Conservation (phyloP, 495 filamentous ascomycete genomes). For the Aeminium ludgeri region DNA sequence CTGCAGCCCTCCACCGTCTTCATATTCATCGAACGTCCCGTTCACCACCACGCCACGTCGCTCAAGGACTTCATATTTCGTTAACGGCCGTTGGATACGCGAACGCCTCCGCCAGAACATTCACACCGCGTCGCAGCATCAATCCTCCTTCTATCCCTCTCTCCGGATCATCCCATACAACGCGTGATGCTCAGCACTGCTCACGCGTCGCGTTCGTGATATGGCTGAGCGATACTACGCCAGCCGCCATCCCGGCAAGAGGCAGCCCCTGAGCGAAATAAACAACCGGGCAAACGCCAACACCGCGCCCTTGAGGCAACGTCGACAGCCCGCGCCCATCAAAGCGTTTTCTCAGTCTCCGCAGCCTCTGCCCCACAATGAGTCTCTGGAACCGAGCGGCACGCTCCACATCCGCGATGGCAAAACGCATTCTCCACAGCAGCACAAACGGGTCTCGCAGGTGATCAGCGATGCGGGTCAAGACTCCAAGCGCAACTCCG, state of each 20-base stretch:
- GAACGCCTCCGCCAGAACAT: not conserved
- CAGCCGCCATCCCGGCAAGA: constrained; percentile 20
- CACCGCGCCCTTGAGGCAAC: constrained; percentile 19
- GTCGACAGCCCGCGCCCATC: not conserved
- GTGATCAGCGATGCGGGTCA: constrained; percentile 32
- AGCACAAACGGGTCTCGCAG: constrained; percentile 38
- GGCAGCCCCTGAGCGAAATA: constrained; percentile 33
- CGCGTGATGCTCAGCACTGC: not conserved
- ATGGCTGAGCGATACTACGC: constrained; percentile 14
- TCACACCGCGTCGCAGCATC: not conserved
- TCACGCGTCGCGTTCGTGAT: not conserved
- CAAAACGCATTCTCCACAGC: constrained; percentile 29
- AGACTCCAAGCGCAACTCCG: constrained; percentile 50
- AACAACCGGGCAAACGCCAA: constrained; percentile 25
- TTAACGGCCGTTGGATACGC: not conserved
- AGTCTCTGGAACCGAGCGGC: constrained; percentile 28
- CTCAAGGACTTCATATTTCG: too few species aligned
- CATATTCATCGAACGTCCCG: too few species aligned
- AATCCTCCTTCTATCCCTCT: too few species aligned
- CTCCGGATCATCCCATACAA: not conserved
- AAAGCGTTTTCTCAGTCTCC: constrained; percentile 14
- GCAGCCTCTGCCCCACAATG: constrained; percentile 25
- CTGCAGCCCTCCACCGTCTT: too few species aligned
- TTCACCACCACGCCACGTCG: too few species aligned
- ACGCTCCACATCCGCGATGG: constrained; percentile 20